Evolutionary conservation across 2,329 filamentous ascomycete genomes (phyloP).

Genomic region (Davidsoniella neocaledoniae): DNA sequence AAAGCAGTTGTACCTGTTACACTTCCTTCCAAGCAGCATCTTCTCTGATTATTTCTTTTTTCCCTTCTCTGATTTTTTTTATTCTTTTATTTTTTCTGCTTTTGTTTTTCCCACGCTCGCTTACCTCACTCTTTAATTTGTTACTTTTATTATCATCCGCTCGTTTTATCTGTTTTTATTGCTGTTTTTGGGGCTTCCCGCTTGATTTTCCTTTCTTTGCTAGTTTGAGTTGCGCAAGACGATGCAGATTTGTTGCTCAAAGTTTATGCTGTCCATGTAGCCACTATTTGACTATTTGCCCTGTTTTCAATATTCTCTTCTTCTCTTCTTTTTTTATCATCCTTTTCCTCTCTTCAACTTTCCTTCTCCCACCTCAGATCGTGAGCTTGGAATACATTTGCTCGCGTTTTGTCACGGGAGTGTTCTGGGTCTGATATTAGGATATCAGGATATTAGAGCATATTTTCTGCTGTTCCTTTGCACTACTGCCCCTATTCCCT

Average conservation of each 20-base stretch:
- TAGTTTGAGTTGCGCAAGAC: neutral
- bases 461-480: neutral
- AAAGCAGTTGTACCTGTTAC: neutral
- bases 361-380: neutral
- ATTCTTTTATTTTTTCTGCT: neutral
- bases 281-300: constrained; percentile 17
- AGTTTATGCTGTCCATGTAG: constrained; percentile 15
- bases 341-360: constrained; percentile 4
- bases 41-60: constrained; percentile 1
- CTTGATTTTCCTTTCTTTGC: neutral
- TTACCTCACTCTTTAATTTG: neutral
- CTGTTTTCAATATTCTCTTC: constrained; percentile 17
- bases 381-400: no score
- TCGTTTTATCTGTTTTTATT: neutral
- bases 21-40: neutral
- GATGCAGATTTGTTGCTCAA: neutral
- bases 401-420: no score
- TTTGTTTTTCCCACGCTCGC: no score
- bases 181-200: neutral
- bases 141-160: neutral
- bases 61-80: constrained; percentile 1
- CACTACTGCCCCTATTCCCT: neutral
- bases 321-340: constrained; percentile 22
- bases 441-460: no score
- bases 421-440: neutral